Evolutionary conservation across 2,329 filamentous ascomycete species (phyloP).

Genomic region (Penicillium sclerotigenum): DNA sequence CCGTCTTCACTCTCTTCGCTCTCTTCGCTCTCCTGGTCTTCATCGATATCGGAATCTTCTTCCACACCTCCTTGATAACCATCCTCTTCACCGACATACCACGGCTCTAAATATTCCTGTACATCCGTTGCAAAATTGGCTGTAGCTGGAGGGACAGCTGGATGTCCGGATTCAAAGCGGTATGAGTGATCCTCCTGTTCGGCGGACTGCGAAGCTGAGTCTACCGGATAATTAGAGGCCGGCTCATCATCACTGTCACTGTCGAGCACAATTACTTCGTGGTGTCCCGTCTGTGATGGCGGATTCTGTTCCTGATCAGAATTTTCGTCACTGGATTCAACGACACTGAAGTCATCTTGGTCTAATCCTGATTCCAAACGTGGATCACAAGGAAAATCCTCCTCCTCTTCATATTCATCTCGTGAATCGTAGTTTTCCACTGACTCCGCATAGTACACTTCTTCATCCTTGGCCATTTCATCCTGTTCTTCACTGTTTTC

Average conservation of each 20-base stretch:
- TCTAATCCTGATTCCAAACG: background rate
- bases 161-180: background rate
- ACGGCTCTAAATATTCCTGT: constrained; percentile 2
- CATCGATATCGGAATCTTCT: background rate
- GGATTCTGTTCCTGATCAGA: constrained; percentile 3
- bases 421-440: constrained; percentile 5
- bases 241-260: constrained; percentile 43
- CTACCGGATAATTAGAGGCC: constrained; percentile 4
- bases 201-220: background rate
- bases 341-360: constrained; percentile 10
- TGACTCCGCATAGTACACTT: constrained; percentile 3
- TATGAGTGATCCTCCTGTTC: background rate
- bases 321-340: constrained; percentile 16
- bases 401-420: constrained; percentile 13
- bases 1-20: background rate
- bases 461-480: constrained; percentile 13
- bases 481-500: constrained; percentile 8
- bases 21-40: constrained; percentile 1
- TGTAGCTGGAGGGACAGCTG: background rate
- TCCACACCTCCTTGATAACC: background rate
- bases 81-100: constrained; percentile 1
- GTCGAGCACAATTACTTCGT: constrained; percentile 42
- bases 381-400: constrained; percentile 11
- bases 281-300: constrained; percentile 11
- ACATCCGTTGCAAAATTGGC: background rate